These are phyloP conservation scores for Petunia hybrid DNA, from an alignment of 305 asterid species.

Conservation along the genomic window DNA sequence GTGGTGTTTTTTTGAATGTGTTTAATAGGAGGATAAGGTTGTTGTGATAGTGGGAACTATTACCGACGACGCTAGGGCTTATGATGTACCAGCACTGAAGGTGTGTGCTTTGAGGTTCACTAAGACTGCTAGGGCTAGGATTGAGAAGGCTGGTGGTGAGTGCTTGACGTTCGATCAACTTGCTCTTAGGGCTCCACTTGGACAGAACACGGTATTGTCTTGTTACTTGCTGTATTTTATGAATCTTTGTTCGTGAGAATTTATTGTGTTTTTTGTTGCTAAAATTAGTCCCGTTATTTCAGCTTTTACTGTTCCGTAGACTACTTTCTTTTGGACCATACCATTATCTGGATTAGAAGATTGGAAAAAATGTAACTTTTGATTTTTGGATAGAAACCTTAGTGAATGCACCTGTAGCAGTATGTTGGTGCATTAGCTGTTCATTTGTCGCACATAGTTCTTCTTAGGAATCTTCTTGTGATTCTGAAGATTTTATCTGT, in stretches of 20 bases:
- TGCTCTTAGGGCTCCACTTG: slow-evolving; percentile 74
- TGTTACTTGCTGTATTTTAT: not conserved
- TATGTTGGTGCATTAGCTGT: not conserved
- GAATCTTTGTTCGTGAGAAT: not conserved
- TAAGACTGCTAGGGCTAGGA: slow-evolving; percentile 68
- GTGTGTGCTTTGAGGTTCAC: slow-evolving; percentile 72
- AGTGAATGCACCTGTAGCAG: not conserved
- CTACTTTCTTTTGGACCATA: not conserved
- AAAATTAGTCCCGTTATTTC: not conserved
- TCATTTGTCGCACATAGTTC: not conserved
- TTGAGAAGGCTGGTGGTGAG: slow-evolving; percentile 80
- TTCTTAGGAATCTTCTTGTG: slow-evolving; percentile 11
- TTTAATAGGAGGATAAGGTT: slow-evolving; percentile 57
- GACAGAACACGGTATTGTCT: slow-evolving; percentile 68
- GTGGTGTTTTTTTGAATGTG: not conserved
- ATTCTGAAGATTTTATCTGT: slow-evolving; percentile 9
- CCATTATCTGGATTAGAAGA: not conserved
- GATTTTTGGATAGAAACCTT: not conserved
- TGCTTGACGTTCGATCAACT: slow-evolving; percentile 75
- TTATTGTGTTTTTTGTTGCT: not conserved
- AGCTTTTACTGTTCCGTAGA: not conserved
- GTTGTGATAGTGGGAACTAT: slow-evolving; percentile 65
- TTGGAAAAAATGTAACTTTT: not conserved
- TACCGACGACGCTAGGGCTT: slow-evolving; percentile 60
- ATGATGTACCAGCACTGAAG: slow-evolving; percentile 62